Percentiles rank a stretch among this genome's conserved stretches.
These are phyloP conservation scores for Perilla frutescens DNA, from an alignment of 257 asterid species.

Conservation along the genomic window DNA sequence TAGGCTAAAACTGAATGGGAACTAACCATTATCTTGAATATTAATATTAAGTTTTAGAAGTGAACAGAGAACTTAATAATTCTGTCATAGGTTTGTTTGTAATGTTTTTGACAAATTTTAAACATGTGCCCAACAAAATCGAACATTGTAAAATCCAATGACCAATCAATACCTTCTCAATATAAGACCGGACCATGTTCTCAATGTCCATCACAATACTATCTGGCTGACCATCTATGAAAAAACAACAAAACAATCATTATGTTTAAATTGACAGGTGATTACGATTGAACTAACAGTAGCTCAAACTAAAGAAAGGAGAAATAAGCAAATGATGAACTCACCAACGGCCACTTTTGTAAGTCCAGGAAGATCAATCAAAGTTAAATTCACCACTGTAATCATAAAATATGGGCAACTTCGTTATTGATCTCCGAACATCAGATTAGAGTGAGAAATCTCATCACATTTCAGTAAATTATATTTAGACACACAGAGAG, in stretches of 20 bases:
- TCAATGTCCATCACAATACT: constrained; percentile 91
- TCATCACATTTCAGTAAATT: constrained; percentile 21
- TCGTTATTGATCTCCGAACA: constrained; percentile 31
- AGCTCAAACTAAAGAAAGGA: constrained; percentile 22
- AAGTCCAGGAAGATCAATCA: constrained; percentile 98
- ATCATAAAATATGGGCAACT: constrained; percentile 36
- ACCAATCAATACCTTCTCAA: constrained; percentile 78
- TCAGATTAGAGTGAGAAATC: constrained; percentile 21
- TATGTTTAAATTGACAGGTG: constrained; percentile 3
- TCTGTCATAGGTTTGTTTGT: neutral
- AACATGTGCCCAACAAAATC: neutral
- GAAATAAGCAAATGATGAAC: constrained; percentile 36
- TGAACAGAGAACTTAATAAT: neutral
- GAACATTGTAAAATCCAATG: neutral
- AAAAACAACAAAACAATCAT: constrained; percentile 34
- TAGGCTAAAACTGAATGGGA: constrained; percentile 13
- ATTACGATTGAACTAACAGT: neutral
- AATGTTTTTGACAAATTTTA: constrained; percentile 3
- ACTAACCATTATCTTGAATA: constrained; percentile 16
- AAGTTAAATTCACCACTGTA: constrained; percentile 95
- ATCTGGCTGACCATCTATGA: constrained; percentile 91
- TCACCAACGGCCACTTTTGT: constrained; percentile 99
- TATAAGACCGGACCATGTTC: constrained; percentile 91
- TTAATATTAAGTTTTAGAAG: constrained; percentile 14
- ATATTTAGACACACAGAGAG: constrained; percentile 8